These are phyloP conservation scores for Dothideomycetidae sp. DNA, from an alignment of 2,329 filamentous ascomycete species.

Conservation along the genomic window DNA sequence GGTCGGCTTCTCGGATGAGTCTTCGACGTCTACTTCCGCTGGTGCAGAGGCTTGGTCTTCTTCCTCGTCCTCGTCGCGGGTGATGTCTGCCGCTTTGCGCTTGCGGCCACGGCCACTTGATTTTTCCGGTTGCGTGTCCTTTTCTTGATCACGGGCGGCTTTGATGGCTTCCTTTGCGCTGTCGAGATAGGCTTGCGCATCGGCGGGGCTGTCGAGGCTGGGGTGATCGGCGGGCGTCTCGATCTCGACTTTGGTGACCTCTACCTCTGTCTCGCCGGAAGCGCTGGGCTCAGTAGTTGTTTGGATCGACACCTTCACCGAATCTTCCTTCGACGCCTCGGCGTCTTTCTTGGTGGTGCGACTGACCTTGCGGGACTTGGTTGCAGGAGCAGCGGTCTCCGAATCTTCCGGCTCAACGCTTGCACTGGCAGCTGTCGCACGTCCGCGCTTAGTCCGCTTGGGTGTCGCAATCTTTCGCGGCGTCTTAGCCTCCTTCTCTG, in stretches of 20 bases:
- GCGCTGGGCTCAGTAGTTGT: conserved; percentile 40
- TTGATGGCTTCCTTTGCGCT: conserved; percentile 82
- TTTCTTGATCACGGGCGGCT: conserved; percentile 43
- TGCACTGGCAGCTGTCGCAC: conserved; percentile 18
- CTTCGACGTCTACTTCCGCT: neutral
- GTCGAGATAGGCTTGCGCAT: conserved; percentile 69
- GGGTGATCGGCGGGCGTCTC: conserved; percentile 55
- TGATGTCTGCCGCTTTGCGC: conserved; percentile 60
- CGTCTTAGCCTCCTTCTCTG: conserved; percentile 17
- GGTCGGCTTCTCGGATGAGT: conserved; percentile 18
- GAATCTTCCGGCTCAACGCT: conserved; percentile 15
- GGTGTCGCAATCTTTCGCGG: conserved; percentile 37
- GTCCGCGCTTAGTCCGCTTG: conserved; percentile 34
- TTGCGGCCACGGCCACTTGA: conserved; percentile 36
- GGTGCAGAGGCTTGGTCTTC: conserved; percentile 27
- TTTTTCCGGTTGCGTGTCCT: conserved; percentile 16
- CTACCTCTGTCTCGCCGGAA: conserved; percentile 48
- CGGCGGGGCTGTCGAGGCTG: conserved; percentile 59
- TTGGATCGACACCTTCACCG: conserved; percentile 57
- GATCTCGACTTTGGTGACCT: conserved; percentile 58
- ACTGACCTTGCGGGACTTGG: conserved; percentile 8
- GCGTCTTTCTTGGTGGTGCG: conserved; percentile 32
- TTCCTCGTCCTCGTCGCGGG: conserved; percentile 37
- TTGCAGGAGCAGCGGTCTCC: conserved; percentile 7
- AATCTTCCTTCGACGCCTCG: conserved; percentile 20